Percentiles rank a stretch among this genome's conserved stretches.
Conservation (phyloP, 441 rosid genomes). For the Gossypium davidsonii region DNA sequence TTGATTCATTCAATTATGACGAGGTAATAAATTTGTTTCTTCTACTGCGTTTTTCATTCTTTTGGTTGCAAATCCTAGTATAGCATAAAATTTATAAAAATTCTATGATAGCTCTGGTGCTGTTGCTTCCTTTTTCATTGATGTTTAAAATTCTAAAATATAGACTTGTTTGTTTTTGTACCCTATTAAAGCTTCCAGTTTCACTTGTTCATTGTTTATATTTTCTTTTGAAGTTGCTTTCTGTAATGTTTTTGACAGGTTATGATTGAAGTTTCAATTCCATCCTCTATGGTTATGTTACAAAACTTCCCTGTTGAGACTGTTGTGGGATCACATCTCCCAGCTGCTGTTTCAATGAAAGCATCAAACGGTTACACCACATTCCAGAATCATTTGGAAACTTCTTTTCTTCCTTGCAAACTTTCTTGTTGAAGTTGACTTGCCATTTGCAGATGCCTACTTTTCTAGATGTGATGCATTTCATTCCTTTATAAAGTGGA, state of each 20-base stretch:
- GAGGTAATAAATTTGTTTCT: slow-evolving; percentile 49
- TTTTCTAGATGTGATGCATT: slow-evolving; percentile 82
- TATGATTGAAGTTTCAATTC: slow-evolving; percentile 72
- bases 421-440: slow-evolving; percentile 23
- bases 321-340: slow-evolving; percentile 73
- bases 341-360: slow-evolving; percentile 82
- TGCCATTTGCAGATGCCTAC: slow-evolving; percentile 52
- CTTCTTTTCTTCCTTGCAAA: slow-evolving; percentile 18
- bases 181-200: neutral
- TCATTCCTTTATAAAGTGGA: slow-evolving; percentile 68
- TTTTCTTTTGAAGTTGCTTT: slow-evolving; percentile 3
- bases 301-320: slow-evolving; percentile 81
- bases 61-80: neutral
- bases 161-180: neutral
- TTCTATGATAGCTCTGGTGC: neutral
- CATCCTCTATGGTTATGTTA: slow-evolving; percentile 72
- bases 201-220: neutral
- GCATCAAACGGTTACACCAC: slow-evolving; percentile 56
- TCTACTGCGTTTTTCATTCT: neutral
- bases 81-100: neutral
- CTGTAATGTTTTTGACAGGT: slow-evolving; percentile 37
- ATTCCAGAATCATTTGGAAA: slow-evolving; percentile 15
- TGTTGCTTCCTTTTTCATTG: slow-evolving; percentile 1
- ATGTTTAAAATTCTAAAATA: neutral
- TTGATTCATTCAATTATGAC: slow-evolving; percentile 75